Conservation (phyloP, 1,284 basidiomycete genomes). For the Ganoderma sinense region DNA sequence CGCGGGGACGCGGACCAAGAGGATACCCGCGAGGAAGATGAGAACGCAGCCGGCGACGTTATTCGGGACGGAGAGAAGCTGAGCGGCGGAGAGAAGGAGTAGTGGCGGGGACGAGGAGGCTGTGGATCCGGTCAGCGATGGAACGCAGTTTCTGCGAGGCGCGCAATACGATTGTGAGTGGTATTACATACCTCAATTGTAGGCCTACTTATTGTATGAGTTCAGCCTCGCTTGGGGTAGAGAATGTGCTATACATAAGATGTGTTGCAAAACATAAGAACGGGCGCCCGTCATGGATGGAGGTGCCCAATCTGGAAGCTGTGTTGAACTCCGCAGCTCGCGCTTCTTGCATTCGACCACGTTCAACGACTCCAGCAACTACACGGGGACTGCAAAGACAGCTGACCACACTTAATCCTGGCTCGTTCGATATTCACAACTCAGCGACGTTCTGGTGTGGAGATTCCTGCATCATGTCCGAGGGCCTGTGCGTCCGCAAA, state of each 20-base stretch:
- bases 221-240: too few relatives aligned
- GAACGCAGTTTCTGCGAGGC: conserved; percentile 43
- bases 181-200: too few relatives aligned
- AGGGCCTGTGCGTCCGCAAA: neutral
- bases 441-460: neutral
- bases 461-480: too few relatives aligned
- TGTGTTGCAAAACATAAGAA: too few relatives aligned
- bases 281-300: neutral
- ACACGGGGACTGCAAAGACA: too few relatives aligned
- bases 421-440: neutral
- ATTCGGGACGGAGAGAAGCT: conserved; percentile 34
- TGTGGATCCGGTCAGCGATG: conserved; percentile 56
- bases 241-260: too few relatives aligned
- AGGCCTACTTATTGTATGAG: too few relatives aligned
- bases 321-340: neutral
- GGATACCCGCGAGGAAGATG: conserved; percentile 20
- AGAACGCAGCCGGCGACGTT: conserved; percentile 25
- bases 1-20: too few relatives aligned
- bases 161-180: too few relatives aligned
- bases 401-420: neutral
- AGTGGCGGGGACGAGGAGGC: conserved; percentile 25
- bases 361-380: too few relatives aligned
- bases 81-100: conserved; percentile 31
- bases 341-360: neutral
- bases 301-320: neutral